Evolutionary conservation across 257 asterid genomes (phyloP), one percentile per base, ranked within the genome.

Genomic region (Salvia miltiorrhiza): DNA sequence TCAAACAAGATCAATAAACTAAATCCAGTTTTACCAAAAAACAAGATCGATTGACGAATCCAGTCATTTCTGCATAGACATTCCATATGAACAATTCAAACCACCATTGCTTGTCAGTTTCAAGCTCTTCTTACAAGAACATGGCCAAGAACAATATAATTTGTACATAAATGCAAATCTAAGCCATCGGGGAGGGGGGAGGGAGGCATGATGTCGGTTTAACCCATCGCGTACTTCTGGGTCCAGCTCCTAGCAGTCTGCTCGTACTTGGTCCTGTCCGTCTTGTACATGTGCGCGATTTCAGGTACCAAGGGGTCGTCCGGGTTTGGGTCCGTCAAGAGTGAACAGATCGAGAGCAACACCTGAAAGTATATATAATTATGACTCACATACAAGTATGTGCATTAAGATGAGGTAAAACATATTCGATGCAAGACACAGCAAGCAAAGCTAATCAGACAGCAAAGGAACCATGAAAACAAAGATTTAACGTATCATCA

Each of bases 161-260:
- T 85, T 77, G 79, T 80, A 81, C 86, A 82, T 24, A 56, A 16
- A 60, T 61, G 77, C 71, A 50, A 39, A 78, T 71, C 32, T 44
- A 45, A 48, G 66, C 58, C 53, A 43, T 26, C 10, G 20, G 9
- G 43, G 24, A 5, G 17, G 33, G 14, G n/a, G n/a, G n/a, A n/a
- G n/a, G n/a, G n/a, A n/a, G n/a, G n/a, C n/a, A n/a, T n/a, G n/a
- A 26, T 23, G 26, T 21, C 63, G 4, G 5, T 60, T 73, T 81
- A 90, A 60, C 97, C 96, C 96, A 90, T 88, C 0, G 97, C 94
- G 45, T 88, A 90, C 65, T 90, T 90, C 80, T 90, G 94, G 65
- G 97, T 86, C 96, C 97, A 90, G 93, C 94, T 84, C 83, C 94
- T 59, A 7, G 97, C 94, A 49, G 96, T 90, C 60, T 84, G 82